Conservation (phyloP, 106 monocot genomes). For the Dactylorhiza incarnata region DNA sequence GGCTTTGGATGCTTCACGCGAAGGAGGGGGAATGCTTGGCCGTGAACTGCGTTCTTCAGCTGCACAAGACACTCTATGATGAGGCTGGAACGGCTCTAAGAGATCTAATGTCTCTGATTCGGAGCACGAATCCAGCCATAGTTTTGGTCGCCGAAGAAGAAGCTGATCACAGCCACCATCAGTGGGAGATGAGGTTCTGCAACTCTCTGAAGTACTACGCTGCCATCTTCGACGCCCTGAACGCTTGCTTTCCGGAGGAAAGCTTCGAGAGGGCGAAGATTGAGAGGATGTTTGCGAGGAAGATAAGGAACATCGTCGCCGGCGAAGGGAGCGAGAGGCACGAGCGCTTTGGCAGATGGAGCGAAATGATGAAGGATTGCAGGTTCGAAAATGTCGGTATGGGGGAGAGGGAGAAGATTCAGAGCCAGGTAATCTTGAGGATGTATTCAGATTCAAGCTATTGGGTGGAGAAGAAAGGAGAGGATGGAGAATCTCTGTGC, state of each 20-base stretch:
- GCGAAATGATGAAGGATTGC: slow-evolving; percentile 35
- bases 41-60: slow-evolving; percentile 61
- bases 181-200: slow-evolving; percentile 55
- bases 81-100: slow-evolving; percentile 28
- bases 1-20: slow-evolving; percentile 99
- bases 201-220: slow-evolving; percentile 57
- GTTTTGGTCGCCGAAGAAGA: slow-evolving; percentile 71
- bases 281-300: slow-evolving; percentile 74
- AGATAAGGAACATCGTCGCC: slow-evolving; percentile 63
- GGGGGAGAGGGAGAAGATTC: slow-evolving; percentile 45
- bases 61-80: slow-evolving; percentile 60
- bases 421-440: slow-evolving; percentile 49
- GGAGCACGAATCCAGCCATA: slow-evolving; percentile 63
- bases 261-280: slow-evolving; percentile 55
- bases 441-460: slow-evolving; percentile 48
- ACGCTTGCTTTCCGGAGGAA: slow-evolving; percentile 19
- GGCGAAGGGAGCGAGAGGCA: slow-evolving; percentile 65
- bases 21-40: slow-evolving; percentile 73
- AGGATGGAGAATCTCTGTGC: slow-evolving; percentile 37
- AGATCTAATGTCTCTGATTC: slow-evolving; percentile 48
- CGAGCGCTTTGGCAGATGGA: slow-evolving; percentile 61
- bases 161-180: slow-evolving; percentile 39
- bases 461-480: slow-evolving; percentile 40
- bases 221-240: slow-evolving; percentile 66
- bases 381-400: slow-evolving; percentile 33